phyloP scores from a whole-genome alignment of 2,329 filamentous ascomycete genomes.

The Exophiala viscosa region DNA sequence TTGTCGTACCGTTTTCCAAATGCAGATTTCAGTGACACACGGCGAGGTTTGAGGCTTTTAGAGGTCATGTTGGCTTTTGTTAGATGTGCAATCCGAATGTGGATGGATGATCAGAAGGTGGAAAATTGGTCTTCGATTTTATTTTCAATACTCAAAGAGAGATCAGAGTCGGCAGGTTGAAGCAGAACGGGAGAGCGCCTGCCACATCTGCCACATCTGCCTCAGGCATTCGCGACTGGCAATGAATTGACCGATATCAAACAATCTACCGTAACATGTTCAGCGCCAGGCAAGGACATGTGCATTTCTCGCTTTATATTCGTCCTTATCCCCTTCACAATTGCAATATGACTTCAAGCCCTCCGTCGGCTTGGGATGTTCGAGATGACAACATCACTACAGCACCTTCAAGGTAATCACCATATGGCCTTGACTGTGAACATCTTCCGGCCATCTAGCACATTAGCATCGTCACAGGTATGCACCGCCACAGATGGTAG shows the following conservation, averaged over 20 bases:
- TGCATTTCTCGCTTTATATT: too few species aligned
- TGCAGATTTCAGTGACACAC: not conserved
- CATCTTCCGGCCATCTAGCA: not conserved
- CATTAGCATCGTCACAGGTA: constrained; percentile 14
- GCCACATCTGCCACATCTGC: not conserved
- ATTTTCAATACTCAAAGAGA: too few species aligned
- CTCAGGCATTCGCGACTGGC: too few species aligned
- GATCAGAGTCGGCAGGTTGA: not conserved
- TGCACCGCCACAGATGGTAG: not conserved
- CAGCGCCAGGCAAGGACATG: too few species aligned
- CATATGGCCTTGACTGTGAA: not conserved
- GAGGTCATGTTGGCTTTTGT: constrained; percentile 2
- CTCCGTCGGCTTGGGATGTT: not conserved
- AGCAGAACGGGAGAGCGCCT: not conserved
- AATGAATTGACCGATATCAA: too few species aligned
- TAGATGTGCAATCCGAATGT: too few species aligned
- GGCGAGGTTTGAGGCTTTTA: not conserved
- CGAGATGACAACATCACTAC: not conserved
- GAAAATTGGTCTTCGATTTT: too few species aligned
- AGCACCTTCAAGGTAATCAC: not conserved
- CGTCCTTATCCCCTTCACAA: too few species aligned
- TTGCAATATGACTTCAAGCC: too few species aligned
- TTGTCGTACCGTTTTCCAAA: constrained; percentile 5
- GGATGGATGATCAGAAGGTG: too few species aligned
- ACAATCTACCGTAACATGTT: too few species aligned